A percentile compares a stretch with the other conserved stretches of the same genome.
Evolutionary conservation across 176 grass and related monocot genomes (phyloP).

Genomic region (Canna indica): DNA sequence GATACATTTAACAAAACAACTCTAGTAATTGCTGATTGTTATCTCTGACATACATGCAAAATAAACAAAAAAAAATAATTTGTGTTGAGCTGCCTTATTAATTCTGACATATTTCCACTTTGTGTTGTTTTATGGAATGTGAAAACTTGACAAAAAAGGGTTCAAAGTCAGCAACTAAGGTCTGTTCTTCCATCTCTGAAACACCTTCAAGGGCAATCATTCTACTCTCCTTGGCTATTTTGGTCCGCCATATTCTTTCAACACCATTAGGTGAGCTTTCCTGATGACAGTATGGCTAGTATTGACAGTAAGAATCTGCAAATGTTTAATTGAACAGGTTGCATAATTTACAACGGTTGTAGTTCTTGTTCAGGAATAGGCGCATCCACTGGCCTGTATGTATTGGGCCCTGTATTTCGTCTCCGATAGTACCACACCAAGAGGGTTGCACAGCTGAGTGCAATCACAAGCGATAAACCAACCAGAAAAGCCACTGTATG

Average conservation of each 20-base stretch:
- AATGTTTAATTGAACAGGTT: slow-evolving; percentile 17
- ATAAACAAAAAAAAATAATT: not conserved
- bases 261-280: slow-evolving; percentile 15
- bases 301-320: slow-evolving; percentile 38
- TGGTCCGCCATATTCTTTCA: not conserved
- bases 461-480: slow-evolving; percentile 36
- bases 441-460: slow-evolving; percentile 46
- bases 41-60: not conserved
- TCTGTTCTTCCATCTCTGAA: not conserved
- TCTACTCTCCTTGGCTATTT: not conserved
- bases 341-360: slow-evolving; percentile 56
- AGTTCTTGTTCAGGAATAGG: slow-evolving; percentile 78
- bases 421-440: slow-evolving; percentile 55
- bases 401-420: slow-evolving; percentile 45
- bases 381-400: slow-evolving; percentile 61
- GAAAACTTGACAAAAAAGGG: not conserved
- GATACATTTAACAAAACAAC: not conserved
- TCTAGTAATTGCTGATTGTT: not conserved
- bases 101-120: not conserved
- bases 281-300: slow-evolving; percentile 29
- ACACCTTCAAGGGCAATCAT: not conserved
- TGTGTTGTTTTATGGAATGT: not conserved
- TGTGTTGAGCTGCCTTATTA: not conserved
- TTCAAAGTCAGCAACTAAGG: not conserved
- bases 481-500: slow-evolving; percentile 44